phyloP scores from a whole-genome alignment of 139 green algal genomes.

The Micractinium sp. region DNA sequence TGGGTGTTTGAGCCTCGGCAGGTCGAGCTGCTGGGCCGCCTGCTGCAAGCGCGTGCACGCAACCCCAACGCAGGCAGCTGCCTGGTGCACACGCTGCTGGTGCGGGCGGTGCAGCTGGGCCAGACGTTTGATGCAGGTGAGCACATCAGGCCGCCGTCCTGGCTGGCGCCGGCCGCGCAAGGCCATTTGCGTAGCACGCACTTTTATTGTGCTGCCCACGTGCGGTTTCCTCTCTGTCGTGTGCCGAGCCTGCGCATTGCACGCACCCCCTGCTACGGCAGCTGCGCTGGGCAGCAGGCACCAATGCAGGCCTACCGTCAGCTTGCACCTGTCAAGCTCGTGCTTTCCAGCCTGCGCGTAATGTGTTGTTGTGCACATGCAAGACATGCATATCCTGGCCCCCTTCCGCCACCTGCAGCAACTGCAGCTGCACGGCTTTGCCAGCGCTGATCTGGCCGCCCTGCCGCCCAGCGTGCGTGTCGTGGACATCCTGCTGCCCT shows the following conservation, averaged over 20 bases:
- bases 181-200: background rate
- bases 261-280: too few relatives aligned
- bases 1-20: background rate
- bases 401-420: background rate
- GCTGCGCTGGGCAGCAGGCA: too few relatives aligned
- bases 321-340: background rate
- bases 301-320: background rate
- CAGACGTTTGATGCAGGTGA: background rate
- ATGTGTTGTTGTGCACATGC: background rate
- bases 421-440: background rate
- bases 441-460: background rate
- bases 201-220: too few relatives aligned
- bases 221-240: too few relatives aligned
- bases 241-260: too few relatives aligned
- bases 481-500: background rate
- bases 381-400: background rate
- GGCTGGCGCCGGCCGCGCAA: too few relatives aligned
- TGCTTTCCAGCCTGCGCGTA: background rate
- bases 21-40: background rate
- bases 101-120: background rate
- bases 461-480: background rate
- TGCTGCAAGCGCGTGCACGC: background rate
- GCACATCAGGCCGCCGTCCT: too few relatives aligned
- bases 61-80: too few relatives aligned
- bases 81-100: background rate